phyloP scores from a whole-genome alignment of 768 basidiomycete species.

The Royoungia palumana region DNA sequence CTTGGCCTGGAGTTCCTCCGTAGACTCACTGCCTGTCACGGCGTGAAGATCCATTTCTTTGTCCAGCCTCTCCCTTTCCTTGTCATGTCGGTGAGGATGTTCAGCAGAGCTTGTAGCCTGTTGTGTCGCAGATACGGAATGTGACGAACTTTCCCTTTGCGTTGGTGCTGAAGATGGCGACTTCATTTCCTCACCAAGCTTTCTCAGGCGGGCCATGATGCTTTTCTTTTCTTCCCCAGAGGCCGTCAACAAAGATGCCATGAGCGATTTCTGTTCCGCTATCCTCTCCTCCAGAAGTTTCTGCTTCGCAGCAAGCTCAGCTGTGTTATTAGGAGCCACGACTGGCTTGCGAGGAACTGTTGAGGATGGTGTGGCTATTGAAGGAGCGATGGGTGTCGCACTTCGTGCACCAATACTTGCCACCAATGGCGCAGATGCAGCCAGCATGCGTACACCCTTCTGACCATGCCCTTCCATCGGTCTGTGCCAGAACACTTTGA shows the following conservation, averaged over 20 bases:
- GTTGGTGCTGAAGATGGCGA: conserved; percentile 27
- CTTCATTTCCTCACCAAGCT: conserved; percentile 79
- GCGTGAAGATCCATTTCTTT: conserved; percentile 74
- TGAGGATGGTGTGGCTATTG: conserved; percentile 24
- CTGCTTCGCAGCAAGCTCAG: conserved; percentile 69
- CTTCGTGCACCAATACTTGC: conserved; percentile 52
- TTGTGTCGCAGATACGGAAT: conserved; percentile 23
- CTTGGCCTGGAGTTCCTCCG: conserved; percentile 70
- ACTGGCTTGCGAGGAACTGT: conserved; percentile 37
- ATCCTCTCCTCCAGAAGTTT: conserved; percentile 78
- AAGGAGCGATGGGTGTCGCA: conserved; percentile 48
- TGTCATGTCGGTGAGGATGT: conserved; percentile 44
- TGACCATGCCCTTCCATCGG: conserved; percentile 90
- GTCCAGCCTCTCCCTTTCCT: conserved; percentile 68
- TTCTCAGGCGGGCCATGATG: conserved; percentile 72
- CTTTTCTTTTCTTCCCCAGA: conserved; percentile 72
- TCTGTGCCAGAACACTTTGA: conserved; percentile 94
- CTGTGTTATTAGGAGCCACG: conserved; percentile 34
- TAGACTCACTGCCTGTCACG: conserved; percentile 44
- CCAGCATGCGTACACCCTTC: conserved; percentile 71
- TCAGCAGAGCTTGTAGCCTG: conserved; percentile 26
- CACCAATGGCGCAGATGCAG: conserved; percentile 74
- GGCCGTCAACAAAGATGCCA: conserved; percentile 64
- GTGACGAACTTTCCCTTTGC: conserved; percentile 28
- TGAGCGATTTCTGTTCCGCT: conserved; percentile 82